Evolutionary conservation across 2,329 filamentous ascomycete genomes (phyloP), one percentile per base, ranked within the genome.

Genomic region (Aspergillus alliaceus): DNA sequence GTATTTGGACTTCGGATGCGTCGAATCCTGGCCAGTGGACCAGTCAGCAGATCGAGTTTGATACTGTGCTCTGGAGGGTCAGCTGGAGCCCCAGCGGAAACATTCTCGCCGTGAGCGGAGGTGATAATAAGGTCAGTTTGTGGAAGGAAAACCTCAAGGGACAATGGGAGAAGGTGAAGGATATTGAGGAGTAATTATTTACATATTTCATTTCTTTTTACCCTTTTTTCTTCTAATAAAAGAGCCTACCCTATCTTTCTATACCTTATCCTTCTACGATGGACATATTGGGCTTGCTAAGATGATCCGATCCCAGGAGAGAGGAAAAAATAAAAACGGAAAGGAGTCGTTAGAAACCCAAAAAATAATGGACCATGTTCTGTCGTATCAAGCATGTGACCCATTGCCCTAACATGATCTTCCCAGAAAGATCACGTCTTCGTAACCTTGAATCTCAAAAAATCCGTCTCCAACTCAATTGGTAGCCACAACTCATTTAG

Each of bases 61-160:
- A 97, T 60, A 87, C 89, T 4, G 88, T 93, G 47, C 85, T 96
- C 58, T 99, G 95, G 95, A 87, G 95, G 55, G 95, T 97, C 46
- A 97, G 91, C 82, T 99, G 95, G 95, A 96, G 92, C 68, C 81
- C 98, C 72, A 96, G 91, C 75, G 95, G 95, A 52, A 99, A 99
- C 73, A 93, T 98, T 20, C 82, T 99, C 67, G 95, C 95, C 9
- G 91, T 97, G 61, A 95, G 90, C 72, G 91, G 91, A 37, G 91
- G 90, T 25, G 93, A 99, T 78, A 99, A 99, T 82, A 93, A 96
- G 79, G 93, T 99, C 55, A 96, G 89, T 53, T 77, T 99, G 75
- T 99, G 93, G 93, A 99, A 98, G 84, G 95, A 99, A 84, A 96
- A 96, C 74, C 80, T 99, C 67, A 90, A 90, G 73, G 95, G 95